Base-by-base conservation (phyloP, 805 yeast species). In the Limtongia smithiae region DNA sequence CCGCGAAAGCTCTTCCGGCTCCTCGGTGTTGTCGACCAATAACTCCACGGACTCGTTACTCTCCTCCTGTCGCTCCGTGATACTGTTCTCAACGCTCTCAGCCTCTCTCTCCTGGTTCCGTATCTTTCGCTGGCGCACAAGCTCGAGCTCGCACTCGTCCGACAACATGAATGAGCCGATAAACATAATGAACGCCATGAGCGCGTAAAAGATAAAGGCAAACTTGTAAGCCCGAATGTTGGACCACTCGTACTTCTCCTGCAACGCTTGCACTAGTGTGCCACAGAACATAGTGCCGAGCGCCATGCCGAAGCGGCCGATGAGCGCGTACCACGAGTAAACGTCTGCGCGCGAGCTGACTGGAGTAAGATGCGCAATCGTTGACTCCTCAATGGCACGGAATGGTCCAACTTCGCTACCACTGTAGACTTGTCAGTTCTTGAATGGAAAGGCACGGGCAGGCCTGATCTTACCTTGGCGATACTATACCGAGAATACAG, bases 221-320 rank as follows among this genome's bases (percentile, higher is more conserved):
- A 38, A 22, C 8, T 32, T 18, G 32, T 38, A 38, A 6, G 41
- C 24, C 6, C 27, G 27, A 12, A 38, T 17, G 15, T 38, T 38
- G 7, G 41, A 7, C 41, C 41, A 38, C 32, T 17, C 32, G 7
- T 18, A 21, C 12, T 38, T n/a, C 4, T 38, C 33, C n/a, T 59
- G 80, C 68, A 1, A 77, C 71, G 54, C 68, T 87, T 28, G 91
- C 90, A 1, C 83, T 75, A 40, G 81, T 84, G 51, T 78, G 78
- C 60, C 73, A 91, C 46, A 84, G 81, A 67, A 87, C 75, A 69
- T 77, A 96, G 59, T 97, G 96, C 14, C 66, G 69, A 21, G 97
- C 96, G 81, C 78, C 27, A 69, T 65, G 18, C 76, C 69, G 22
- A 75, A 57, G 2, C 70, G 67, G 0, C 80, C 81, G 31, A 73